Percentiles rank a stretch among this genome's conserved stretches.
Evolutionary conservation across 495 filamentous ascomycete species (phyloP).

Genomic region (Trichoderma orchidacearum): DNA sequence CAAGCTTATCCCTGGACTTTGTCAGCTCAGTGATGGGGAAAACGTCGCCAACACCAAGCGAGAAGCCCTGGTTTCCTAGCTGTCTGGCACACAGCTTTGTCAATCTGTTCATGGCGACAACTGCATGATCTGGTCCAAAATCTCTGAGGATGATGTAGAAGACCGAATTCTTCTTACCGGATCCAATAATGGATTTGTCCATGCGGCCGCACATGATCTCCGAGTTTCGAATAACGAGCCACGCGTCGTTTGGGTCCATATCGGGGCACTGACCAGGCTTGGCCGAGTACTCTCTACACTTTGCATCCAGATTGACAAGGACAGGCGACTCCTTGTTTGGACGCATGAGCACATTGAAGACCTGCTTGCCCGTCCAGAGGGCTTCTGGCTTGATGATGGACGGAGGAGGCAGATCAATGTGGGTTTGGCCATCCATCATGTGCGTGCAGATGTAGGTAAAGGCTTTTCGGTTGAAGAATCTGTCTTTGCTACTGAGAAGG

Average conservation of each 20-base stretch:
- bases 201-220: constrained; percentile 97
- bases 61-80: constrained; percentile 85
- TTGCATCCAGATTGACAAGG: constrained; percentile 83
- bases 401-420: constrained; percentile 77
- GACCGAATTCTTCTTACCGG: constrained; percentile 92
- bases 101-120: constrained; percentile 84
- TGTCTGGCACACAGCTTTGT: constrained; percentile 81
- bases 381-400: constrained; percentile 72
- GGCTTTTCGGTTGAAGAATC: constrained; percentile 73
- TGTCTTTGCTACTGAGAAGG: constrained; percentile 81
- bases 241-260: constrained; percentile 72
- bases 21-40: constrained; percentile 60
- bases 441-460: constrained; percentile 85
- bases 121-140: constrained; percentile 79
- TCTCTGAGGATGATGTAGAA: constrained; percentile 95
- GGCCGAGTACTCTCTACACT: constrained; percentile 68
- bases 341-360: constrained; percentile 90
- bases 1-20: constrained; percentile 56
- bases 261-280: constrained; percentile 43
- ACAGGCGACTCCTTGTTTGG: constrained; percentile 72
- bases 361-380: constrained; percentile 95
- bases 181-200: constrained; percentile 93
- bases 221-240: constrained; percentile 85
- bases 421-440: constrained; percentile 74
- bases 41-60: constrained; percentile 90